Conservation (phyloP, 1,139 yeast genomes). For the Sugiyamaella sp. region DNA sequence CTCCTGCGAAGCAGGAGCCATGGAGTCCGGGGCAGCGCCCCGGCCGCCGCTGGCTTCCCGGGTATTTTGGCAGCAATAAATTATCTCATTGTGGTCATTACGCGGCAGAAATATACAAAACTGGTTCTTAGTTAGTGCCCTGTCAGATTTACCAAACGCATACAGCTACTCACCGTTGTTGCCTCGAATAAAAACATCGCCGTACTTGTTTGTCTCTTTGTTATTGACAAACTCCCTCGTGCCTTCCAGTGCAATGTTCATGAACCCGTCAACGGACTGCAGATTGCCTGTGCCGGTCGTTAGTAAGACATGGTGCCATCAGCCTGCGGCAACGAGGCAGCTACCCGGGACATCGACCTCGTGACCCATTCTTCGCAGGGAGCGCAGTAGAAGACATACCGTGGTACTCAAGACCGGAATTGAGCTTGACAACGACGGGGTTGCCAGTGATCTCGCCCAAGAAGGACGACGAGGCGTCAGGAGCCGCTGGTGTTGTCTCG, state of each 20-base stretch:
- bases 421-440: slow-evolving; percentile 77
- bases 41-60: no score
- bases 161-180: slow-evolving; percentile 62
- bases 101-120: slow-evolving; percentile 16
- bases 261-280: slow-evolving; percentile 93
- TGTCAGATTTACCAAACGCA: neutral
- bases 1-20: no score
- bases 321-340: neutral
- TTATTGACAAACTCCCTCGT: slow-evolving; percentile 70
- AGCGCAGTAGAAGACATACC: slow-evolving; percentile 43
- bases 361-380: neutral
- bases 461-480: slow-evolving; percentile 66
- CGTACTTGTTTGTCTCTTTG: slow-evolving; percentile 60
- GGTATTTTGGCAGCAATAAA: no score
- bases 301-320: neutral
- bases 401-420: slow-evolving; percentile 82
- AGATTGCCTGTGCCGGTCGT: slow-evolving; percentile 52
- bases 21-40: no score
- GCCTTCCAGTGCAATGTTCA: slow-evolving; percentile 87
- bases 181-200: slow-evolving; percentile 93
- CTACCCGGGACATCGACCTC: neutral
- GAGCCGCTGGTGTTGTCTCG: slow-evolving; percentile 23
- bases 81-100: no score
- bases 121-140: neutral
- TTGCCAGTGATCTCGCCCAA: slow-evolving; percentile 78